Evolutionary conservation across 1,284 basidiomycete genomes (phyloP).

Genomic region (Rhodotorula sp.): DNA sequence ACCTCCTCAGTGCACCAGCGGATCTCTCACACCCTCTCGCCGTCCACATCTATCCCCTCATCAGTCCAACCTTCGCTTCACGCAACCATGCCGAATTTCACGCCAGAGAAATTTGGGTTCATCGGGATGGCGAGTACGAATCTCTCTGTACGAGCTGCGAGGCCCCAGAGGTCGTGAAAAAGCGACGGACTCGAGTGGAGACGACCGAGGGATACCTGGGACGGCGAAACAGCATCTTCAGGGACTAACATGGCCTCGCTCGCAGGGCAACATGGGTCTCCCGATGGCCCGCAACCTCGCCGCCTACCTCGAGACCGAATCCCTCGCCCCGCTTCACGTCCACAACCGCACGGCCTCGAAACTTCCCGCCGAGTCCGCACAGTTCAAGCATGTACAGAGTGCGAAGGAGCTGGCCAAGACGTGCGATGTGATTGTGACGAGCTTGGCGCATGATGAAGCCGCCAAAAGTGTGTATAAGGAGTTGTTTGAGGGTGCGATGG

Average conservation of each 20-base stretch:
- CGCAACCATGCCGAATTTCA: no score
- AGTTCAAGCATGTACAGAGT: conserved; percentile 58
- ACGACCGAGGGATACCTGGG: no score
- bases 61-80: no score
- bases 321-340: conserved; percentile 49
- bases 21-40: no score
- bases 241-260: background rate
- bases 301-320: conserved; percentile 49
- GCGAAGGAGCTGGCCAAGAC: conserved; percentile 60
- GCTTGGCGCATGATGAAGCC: conserved; percentile 68
- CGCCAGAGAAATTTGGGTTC: no score
- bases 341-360: conserved; percentile 67
- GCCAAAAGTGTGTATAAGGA: conserved; percentile 65
- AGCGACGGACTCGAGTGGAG: no score
- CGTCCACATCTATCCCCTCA: no score
- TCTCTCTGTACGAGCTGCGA: no score
- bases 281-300: conserved; percentile 74
- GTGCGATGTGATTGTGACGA: conserved; percentile 78
- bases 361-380: conserved; percentile 57
- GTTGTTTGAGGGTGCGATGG: conserved; percentile 38
- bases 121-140: no score
- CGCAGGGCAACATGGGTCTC: conserved; percentile 59
- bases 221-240: no score
- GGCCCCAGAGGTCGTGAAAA: no score
- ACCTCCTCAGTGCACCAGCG: no score